Evolutionary conservation across 1,284 basidiomycete genomes (phyloP).

Genomic region (Trichosporon coremiiforme): DNA sequence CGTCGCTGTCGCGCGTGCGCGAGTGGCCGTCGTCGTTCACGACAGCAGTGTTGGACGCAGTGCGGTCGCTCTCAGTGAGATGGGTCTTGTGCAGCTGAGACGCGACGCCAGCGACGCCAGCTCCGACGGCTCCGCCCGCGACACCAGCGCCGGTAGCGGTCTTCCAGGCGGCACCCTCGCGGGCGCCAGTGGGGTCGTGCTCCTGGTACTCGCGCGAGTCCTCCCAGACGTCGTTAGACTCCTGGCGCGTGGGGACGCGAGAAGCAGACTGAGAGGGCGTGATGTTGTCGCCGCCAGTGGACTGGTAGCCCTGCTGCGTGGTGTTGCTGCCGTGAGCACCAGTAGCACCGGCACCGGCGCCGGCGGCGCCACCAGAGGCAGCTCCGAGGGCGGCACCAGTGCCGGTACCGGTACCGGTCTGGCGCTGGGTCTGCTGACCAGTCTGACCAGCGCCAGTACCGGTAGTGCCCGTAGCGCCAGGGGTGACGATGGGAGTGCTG

Average conservation of each 20-base stretch:
- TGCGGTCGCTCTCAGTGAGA: conserved; percentile 11
- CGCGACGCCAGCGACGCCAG: neutral
- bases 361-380: neutral
- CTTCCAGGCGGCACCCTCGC: neutral
- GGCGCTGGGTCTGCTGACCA: conserved; percentile 7
- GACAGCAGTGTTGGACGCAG: neutral
- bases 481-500: conserved; percentile 10
- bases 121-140: neutral
- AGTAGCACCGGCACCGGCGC: neutral
- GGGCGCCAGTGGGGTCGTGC: conserved; percentile 3
- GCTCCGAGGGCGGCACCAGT: neutral
- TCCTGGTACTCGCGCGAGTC: conserved; percentile 10
- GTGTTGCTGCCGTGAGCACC: neutral
- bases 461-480: conserved; percentile 2
- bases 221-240: conserved; percentile 12
- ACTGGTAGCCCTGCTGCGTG: conserved; percentile 11
- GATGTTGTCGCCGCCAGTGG: neutral
- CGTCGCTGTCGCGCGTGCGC: neutral
- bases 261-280: conserved; percentile 3
- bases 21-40: neutral
- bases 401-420: neutral
- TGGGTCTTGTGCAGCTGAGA: neutral
- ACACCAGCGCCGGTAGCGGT: neutral
- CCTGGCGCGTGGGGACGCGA: conserved; percentile 8
- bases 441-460: neutral